phyloP scores from a whole-genome alignment of 2,329 filamentous ascomycete genomes.

The Alternaria arborescens region DNA sequence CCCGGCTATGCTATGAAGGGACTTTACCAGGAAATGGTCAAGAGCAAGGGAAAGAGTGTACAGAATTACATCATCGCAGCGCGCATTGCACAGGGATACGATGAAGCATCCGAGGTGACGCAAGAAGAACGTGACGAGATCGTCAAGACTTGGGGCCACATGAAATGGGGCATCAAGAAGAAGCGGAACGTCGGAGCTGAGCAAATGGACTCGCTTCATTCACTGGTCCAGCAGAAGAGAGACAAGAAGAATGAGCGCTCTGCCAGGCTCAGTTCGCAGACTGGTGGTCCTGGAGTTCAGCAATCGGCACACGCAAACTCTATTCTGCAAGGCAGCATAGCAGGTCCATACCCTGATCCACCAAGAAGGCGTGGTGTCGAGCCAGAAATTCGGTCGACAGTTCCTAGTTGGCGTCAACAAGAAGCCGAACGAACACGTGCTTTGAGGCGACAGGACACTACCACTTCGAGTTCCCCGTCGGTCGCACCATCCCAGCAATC shows the following conservation, averaged over 20 bases:
- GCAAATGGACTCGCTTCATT: conserved; percentile 61
- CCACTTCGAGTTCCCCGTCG: conserved; percentile 35
- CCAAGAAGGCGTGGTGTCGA: conserved; percentile 17
- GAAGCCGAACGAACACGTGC: conserved; percentile 24
- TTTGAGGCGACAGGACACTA: conserved; percentile 31
- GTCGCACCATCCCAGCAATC: conserved; percentile 21
- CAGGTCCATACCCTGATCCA: conserved; percentile 22
- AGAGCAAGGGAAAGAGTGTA: conserved; percentile 73
- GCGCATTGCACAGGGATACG: conserved; percentile 76
- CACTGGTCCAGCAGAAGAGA: conserved; percentile 51
- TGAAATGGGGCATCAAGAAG: conserved; percentile 67
- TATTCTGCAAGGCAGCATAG: conserved; percentile 26
- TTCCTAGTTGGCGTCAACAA: conserved; percentile 23
- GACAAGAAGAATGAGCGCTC: conserved; percentile 48
- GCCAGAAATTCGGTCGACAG: conserved; percentile 25
- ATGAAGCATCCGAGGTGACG: conserved; percentile 66
- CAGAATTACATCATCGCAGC: conserved; percentile 83
- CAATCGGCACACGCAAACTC: conserved; percentile 23
- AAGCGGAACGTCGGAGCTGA: conserved; percentile 60
- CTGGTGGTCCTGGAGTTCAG: conserved; percentile 24
- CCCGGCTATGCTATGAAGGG: conserved; percentile 87
- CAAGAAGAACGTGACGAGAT: conserved; percentile 70
- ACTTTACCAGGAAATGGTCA: conserved; percentile 78
- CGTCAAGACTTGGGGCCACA: conserved; percentile 69
- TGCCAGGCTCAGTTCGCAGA: conserved; percentile 32